Base-by-base conservation (phyloP, 176 grass and related monocot species). In the Neostapfia colusana region DNA sequence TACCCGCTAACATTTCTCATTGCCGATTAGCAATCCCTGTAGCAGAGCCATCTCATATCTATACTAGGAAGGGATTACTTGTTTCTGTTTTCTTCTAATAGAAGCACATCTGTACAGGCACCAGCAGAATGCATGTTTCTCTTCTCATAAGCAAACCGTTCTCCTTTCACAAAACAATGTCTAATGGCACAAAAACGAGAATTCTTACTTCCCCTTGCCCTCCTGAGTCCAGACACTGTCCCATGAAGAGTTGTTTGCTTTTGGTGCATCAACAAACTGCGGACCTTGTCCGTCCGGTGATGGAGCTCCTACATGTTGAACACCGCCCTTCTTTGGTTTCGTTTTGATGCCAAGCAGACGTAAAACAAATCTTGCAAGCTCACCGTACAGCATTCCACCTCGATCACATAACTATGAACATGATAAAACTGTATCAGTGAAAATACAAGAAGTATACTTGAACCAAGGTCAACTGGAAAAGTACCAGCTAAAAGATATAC, bases 331-430 rank as follows among this genome's bases (percentile, higher is more conserved):
- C 61, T 85, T 86, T 8, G 83, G 67, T 25, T 79, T 88, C 38
- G 82, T 88, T 86, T 77, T 88, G 73, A 97, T 77, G 63, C 93
- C 93, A 45, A 97, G 69, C 48, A 97, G 58, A 40, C 82, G 79
- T 12, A 97, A 55, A 31, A 86, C 68, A 12, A 88, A 97, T 75
- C 85, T 87, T 26, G 66, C 88, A 38, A 97, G 93, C 59, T 97
- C 93, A 31, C 88, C 77, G 66, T 97, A 97, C 51, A 93, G 77
- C 84, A 97, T 63, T 44, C 90, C 90, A 39, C 90, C 69, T 18
- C 86, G 81, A 81, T 93, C 93, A 58, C 91, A 93, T 56, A 97
- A 71, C 93, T 97, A 75, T 21, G 36, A 25, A 0, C 38, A 79
- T 43, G 63, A 70, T 57, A 75, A 56, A 3, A 49, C 28, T n/a